A percentile compares a stretch with the other conserved stretches of the same genome.
These are phyloP conservation scores for Cytospora piceae DNA, from an alignment of 2,329 filamentous ascomycete genomes.

Conservation along the genomic window DNA sequence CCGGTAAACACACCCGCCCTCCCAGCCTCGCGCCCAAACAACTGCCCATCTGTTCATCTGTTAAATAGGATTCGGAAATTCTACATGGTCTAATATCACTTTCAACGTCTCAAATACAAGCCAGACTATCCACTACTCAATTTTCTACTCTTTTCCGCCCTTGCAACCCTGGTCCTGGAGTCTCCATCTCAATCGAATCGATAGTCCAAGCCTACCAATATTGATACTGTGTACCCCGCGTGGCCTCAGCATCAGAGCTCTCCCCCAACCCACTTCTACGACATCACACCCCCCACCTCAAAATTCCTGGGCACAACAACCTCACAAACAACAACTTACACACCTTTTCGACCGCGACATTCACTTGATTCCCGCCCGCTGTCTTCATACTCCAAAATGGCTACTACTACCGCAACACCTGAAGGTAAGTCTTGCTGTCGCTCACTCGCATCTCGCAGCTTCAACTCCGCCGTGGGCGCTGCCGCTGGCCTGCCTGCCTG, in stretches of 20 bases:
- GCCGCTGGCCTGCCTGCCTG: background rate
- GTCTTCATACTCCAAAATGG: constrained; percentile 34
- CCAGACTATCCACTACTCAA: background rate
- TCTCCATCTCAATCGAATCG: background rate
- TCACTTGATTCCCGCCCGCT: constrained; percentile 4
- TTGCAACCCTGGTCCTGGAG: background rate
- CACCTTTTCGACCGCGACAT: constrained; percentile 11
- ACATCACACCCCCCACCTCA: constrained; percentile 25
- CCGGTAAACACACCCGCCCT: background rate
- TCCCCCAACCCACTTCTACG: constrained; percentile 19
- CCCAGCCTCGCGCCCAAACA: constrained; percentile 12
- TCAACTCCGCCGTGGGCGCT: background rate
- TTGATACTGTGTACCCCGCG: constrained; percentile 20
- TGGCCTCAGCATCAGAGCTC: constrained; percentile 19
- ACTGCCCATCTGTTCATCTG: background rate
- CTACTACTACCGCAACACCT: constrained; percentile 40
- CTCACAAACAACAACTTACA: background rate
- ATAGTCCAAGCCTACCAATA: background rate
- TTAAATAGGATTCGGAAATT: background rate
- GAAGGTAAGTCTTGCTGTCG: constrained; percentile 43
- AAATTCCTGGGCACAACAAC: constrained; percentile 25
- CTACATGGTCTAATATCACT: background rate
- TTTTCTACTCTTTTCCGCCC: background rate
- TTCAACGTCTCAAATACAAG: background rate
- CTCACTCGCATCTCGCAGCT: constrained; percentile 4